Percentiles rank a stretch among this genome's conserved stretches.
Conservation (phyloP, 176 grass and related monocot genomes). For the Lolium perenne region DNA sequence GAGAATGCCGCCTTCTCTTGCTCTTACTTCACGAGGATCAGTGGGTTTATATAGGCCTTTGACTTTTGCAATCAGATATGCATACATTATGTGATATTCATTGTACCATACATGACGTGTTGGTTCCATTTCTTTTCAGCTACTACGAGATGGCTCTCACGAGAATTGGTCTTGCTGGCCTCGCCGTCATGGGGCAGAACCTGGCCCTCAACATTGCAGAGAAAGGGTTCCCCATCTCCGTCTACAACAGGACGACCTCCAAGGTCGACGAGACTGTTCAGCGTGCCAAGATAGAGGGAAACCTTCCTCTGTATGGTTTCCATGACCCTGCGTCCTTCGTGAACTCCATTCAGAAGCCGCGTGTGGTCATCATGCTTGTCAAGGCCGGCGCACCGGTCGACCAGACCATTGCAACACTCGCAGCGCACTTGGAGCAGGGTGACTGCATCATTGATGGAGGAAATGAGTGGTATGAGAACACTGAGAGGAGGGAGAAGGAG, state of each 20-base stretch:
- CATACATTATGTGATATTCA: background rate
- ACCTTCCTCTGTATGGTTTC: constrained; percentile 73
- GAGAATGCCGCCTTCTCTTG: too few relatives aligned
- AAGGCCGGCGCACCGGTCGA: constrained; percentile 86
- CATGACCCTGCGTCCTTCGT: constrained; percentile 75
- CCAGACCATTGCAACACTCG: constrained; percentile 75
- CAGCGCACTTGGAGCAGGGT: constrained; percentile 72
- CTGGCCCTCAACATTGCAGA: constrained; percentile 80
- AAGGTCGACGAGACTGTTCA: constrained; percentile 81
- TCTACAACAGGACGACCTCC: constrained; percentile 85
- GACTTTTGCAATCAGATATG: background rate
- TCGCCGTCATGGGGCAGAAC: constrained; percentile 89
- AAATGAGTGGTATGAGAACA: constrained; percentile 93
- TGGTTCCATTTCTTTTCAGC: background rate
- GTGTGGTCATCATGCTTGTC: constrained; percentile 82
- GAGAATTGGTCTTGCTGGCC: constrained; percentile 70
- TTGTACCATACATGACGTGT: background rate
- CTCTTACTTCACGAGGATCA: background rate
- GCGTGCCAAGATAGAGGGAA: constrained; percentile 65
- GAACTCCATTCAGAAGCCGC: constrained; percentile 80
- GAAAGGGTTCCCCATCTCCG: constrained; percentile 89
- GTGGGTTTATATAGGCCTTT: background rate
- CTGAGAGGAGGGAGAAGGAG: constrained; percentile 85
- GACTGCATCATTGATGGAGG: constrained; percentile 85
- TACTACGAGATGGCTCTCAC: constrained; percentile 28